phyloP scores from a whole-genome alignment of 352 stramenopile species.

The Phytopythium litorale region DNA sequence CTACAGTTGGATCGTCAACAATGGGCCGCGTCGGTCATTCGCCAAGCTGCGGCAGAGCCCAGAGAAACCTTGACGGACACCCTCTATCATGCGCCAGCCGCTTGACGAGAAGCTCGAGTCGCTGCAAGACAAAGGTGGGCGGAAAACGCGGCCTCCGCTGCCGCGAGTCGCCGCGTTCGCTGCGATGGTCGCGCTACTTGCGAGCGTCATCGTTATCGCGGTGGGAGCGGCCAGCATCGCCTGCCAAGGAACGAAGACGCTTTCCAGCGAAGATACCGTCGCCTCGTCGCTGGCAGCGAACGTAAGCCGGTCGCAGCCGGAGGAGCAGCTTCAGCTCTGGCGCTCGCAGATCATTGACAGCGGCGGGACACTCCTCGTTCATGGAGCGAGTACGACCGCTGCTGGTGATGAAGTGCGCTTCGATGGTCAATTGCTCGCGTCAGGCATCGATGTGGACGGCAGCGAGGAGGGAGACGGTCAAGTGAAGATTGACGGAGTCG shows the following conservation, averaged over 20 bases:
- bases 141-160: neutral
- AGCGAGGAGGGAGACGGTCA: neutral
- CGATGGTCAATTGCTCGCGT: neutral
- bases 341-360: neutral
- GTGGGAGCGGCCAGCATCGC: neutral
- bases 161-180: neutral
- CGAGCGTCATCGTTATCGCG: neutral
- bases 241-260: neutral
- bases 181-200: neutral
- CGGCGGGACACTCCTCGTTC: neutral
- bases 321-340: neutral
- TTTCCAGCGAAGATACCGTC: neutral
- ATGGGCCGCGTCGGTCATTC: neutral
- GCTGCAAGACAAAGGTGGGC: neutral
- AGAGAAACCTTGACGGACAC: neutral
- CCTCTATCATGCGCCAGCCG: neutral
- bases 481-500: neutral
- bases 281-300: neutral
- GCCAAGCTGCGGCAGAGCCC: neutral
- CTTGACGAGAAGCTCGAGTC: slow-evolving; percentile 1
- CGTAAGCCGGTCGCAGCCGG: neutral
- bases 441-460: neutral
- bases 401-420: neutral
- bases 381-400: slow-evolving; percentile 1
- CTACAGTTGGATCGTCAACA: neutral